phyloP scores from a whole-genome alignment of 257 asterid genomes.

The Solanum bulbocastanum region DNA sequence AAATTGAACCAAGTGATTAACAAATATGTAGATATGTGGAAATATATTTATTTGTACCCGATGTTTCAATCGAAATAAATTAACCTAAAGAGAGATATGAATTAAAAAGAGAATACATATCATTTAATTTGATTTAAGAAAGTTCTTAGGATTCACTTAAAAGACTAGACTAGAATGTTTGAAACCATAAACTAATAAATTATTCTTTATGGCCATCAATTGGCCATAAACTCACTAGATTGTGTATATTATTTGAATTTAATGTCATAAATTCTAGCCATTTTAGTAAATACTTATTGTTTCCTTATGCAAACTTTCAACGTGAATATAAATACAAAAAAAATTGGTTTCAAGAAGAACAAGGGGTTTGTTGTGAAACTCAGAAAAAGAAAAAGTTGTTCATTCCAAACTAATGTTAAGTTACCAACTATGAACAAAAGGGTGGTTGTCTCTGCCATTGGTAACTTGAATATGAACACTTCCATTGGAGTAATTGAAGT shows the following conservation, averaged over 20 bases:
- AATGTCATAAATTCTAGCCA: not conserved
- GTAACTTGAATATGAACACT: not conserved
- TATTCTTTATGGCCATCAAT: not conserved
- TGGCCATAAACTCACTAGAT: not conserved
- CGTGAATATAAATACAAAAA: not conserved
- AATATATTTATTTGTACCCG: not conserved
- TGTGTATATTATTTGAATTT: not conserved
- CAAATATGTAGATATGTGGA: too few species aligned
- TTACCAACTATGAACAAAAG: not conserved
- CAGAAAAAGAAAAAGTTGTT: not conserved
- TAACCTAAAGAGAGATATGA: too few species aligned
- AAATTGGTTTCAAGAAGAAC: not conserved
- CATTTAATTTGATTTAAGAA: not conserved
- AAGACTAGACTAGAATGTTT: not conserved
- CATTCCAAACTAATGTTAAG: not conserved
- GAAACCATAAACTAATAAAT: not conserved
- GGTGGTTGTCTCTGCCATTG: not conserved
- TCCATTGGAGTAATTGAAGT: not conserved
- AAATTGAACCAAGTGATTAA: not conserved
- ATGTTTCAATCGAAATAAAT: not conserved
- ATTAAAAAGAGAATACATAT: not conserved
- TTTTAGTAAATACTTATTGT: not conserved
- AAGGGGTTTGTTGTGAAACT: not conserved
- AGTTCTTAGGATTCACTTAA: not conserved
- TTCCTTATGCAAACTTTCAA: not conserved